These are phyloP conservation scores for Botrytis porri DNA, from an alignment of 2,329 filamentous ascomycete species.

Conservation along the genomic window DNA sequence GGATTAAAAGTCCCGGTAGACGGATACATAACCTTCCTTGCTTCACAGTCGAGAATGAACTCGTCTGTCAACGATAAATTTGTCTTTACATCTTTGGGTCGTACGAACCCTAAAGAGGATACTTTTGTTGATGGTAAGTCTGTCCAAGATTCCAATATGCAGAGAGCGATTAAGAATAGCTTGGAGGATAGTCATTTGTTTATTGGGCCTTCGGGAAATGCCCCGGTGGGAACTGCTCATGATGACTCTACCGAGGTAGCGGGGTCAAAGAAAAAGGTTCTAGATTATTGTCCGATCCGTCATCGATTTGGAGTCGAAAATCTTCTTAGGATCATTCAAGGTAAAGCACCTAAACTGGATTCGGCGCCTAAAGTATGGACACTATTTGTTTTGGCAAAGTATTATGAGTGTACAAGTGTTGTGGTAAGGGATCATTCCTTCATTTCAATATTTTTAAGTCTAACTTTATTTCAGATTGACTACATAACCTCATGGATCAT, in stretches of 20 bases:
- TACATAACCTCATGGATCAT: slow-evolving; percentile 58
- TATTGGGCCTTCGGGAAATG: not conserved
- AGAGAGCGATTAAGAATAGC: not conserved
- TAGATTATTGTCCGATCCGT: slow-evolving; percentile 62
- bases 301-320: slow-evolving; percentile 63
- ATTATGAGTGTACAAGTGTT: slow-evolving; percentile 50
- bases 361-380: slow-evolving; percentile 67
- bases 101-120: not conserved
- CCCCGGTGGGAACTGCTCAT: not conserved
- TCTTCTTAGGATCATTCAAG: slow-evolving; percentile 57
- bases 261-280: slow-evolving; percentile 32
- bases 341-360: slow-evolving; percentile 54
- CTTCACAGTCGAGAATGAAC: not conserved
- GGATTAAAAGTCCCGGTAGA: not conserved
- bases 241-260: not conserved
- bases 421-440: slow-evolving; percentile 40
- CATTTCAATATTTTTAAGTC: slow-evolving; percentile 7
- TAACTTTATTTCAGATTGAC: slow-evolving; percentile 37
- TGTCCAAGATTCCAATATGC: not conserved
- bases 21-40: not conserved
- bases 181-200: not conserved
- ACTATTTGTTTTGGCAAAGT: slow-evolving; percentile 58
- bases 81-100: slow-evolving; percentile 1
- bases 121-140: no score
- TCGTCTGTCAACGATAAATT: not conserved